Base-by-base conservation (phyloP, 1,139 yeast species). In the Diutina sp. region DNA sequence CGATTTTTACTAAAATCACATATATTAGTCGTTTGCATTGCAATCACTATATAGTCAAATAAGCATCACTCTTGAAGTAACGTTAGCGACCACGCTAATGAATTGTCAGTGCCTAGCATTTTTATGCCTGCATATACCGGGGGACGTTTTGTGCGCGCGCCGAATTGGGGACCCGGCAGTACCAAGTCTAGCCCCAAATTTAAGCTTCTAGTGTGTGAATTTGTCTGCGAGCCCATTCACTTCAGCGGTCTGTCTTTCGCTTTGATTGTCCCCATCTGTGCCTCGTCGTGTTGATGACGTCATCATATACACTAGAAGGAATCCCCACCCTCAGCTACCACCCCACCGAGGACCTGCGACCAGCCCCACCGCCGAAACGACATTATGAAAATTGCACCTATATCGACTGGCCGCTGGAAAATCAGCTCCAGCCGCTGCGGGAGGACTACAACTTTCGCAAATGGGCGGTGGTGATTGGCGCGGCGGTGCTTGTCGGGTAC, bases 401-500 rank as follows among this genome's bases (percentile, higher is more conserved):
- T 30, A 50, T 50, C 29, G 44, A 50, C 14, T 50, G 53, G 53
- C 53, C 44, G 28, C 25, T 18, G 14, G 53, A 50, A 18, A 32
- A 32, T 4, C 29, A 8, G 44, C n/a, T 32, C 7, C 21, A 32
- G 21, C 53, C 53, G 21, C 12, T n/a, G n/a, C 12, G 12, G 4
- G 29, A 30, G 4, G 21, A 16, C 12, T 50, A 14, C n/a, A 32
- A 18, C 32, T 32, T n/a, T 18, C 41, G 44, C 16, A 77, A 78
- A 61, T 87, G 95, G 95, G 57, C 78, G 2, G 78, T 83, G 0
- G 68, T 88, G n/a, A 68, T 84, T 0, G 61, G 74, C 0, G 76
- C 83, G 56, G 82, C 93, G 2, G 63, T 85, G 1, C 47, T 73
- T 0, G 76, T 83, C 44, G 95, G 95, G 0, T 69, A 82, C 38